These are phyloP conservation scores for Tricholoma saponaceum DNA, from an alignment of 768 basidiomycete genomes.

Conservation along the genomic window DNA sequence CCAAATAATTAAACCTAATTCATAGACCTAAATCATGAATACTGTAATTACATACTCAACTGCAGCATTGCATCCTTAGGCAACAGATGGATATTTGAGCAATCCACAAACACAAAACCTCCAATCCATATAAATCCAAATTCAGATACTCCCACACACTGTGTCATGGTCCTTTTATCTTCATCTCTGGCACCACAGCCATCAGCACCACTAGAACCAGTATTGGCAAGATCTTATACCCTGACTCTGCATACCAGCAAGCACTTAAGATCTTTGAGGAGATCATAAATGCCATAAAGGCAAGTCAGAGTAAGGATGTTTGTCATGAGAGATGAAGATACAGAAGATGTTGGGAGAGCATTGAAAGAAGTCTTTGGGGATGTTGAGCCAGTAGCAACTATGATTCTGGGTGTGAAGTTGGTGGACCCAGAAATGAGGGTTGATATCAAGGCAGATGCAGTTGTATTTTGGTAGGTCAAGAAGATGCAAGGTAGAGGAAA, in stretches of 20 bases:
- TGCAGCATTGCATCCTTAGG: too few species aligned
- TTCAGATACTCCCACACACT: constrained; percentile 53
- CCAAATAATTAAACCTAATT: too few species aligned
- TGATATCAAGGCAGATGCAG: constrained; percentile 53
- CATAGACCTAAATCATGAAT: too few species aligned
- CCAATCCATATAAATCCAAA: constrained; percentile 45
- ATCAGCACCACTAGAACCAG: constrained; percentile 28
- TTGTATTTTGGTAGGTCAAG: constrained; percentile 24
- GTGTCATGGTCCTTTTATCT: constrained; percentile 47
- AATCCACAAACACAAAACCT: constrained; percentile 25
- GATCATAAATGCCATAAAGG: constrained; percentile 39
- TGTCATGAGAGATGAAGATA: constrained; percentile 37
- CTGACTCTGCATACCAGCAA: constrained; percentile 43
- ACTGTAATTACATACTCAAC: too few species aligned
- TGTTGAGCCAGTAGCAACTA: constrained; percentile 45
- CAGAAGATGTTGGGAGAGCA: constrained; percentile 30
- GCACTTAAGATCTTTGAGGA: constrained; percentile 39
- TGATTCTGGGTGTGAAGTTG: constrained; percentile 46
- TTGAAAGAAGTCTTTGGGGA: constrained; percentile 41
- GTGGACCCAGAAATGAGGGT: constrained; percentile 46
- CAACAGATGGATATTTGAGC: constrained; percentile 3
- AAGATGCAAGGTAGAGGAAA: constrained; percentile 6
- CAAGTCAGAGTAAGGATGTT: constrained; percentile 44
- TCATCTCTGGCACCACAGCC: constrained; percentile 51
- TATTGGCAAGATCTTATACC: constrained; percentile 35